Evolutionary conservation across 2,329 filamentous ascomycete genomes (phyloP).

Genomic region (Curvularia lunata): DNA sequence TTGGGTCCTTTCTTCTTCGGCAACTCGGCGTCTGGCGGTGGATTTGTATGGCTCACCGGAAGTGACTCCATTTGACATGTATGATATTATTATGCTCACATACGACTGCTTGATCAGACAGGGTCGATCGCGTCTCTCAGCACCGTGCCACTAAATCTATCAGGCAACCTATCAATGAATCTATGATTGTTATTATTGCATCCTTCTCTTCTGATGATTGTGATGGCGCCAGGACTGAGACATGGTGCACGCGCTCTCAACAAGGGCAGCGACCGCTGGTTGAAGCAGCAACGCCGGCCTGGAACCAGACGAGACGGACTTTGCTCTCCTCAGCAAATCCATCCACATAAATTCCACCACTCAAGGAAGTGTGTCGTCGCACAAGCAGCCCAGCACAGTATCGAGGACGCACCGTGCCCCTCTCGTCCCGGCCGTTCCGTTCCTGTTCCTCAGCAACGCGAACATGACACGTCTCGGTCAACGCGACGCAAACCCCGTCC

Average conservation of each 20-base stretch:
- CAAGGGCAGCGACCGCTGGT: not conserved
- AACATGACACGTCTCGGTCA: conserved; percentile 10
- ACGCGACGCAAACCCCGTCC: not conserved
- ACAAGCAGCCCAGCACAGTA: conserved; percentile 3
- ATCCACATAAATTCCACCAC: not conserved
- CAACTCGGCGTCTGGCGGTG: conserved; percentile 44
- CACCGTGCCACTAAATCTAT: conserved; percentile 31
- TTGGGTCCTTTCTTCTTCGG: conserved; percentile 34
- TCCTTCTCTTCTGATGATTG: not conserved
- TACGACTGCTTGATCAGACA: conserved; percentile 46
- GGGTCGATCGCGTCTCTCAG: conserved; percentile 41
- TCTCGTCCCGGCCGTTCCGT: not conserved
- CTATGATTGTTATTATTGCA: conserved; percentile 13
- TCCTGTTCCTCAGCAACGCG: conserved; percentile 11
- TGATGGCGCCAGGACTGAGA: not conserved
- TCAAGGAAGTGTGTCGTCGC: conserved; percentile 5
- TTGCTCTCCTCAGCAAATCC: not conserved
- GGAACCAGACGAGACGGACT: not conserved
- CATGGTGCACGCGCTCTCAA: not conserved
- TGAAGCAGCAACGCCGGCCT: not conserved
- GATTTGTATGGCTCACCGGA: conserved; percentile 39
- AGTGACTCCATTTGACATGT: conserved; percentile 36
- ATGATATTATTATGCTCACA: conserved; percentile 39
- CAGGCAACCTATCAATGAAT: conserved; percentile 37
- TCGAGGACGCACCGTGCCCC: conserved; percentile 1